Conservation (phyloP, 73 alveolate species). For the Paramecium caudatum region DNA sequence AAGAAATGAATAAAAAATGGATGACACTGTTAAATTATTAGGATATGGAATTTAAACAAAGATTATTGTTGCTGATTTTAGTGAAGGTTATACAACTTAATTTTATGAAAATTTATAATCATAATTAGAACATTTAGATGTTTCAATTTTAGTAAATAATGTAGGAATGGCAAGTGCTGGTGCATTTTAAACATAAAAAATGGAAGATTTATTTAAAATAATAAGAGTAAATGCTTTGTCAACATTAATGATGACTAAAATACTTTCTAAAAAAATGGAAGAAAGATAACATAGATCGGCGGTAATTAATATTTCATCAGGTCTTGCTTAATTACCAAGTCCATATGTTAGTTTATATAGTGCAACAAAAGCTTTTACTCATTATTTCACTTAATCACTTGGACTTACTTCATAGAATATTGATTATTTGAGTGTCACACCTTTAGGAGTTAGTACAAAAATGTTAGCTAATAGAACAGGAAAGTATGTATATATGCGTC, state of each 20-base stretch:
- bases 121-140: conserved; percentile 40
- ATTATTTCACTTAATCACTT: conserved; percentile 59
- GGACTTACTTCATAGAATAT: neutral
- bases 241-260: conserved; percentile 27
- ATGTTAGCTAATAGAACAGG: neutral
- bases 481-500: no score
- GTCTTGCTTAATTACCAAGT: conserved; percentile 59
- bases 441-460: neutral
- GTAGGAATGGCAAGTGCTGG: conserved; percentile 48
- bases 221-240: conserved; percentile 37
- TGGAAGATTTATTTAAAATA: neutral
- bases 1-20: conserved; percentile 71
- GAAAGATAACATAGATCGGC: conserved; percentile 56
- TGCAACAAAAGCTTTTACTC: conserved; percentile 47
- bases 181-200: neutral
- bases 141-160: conserved; percentile 73
- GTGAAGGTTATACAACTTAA: neutral
- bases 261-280: neutral
- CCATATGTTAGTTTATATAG: conserved; percentile 49
- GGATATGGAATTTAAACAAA: neutral
- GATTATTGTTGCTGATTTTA: conserved; percentile 45
- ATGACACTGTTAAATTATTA: neutral
- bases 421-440: neutral
- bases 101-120: conserved; percentile 41
- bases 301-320: conserved; percentile 49